A percentile compares a stretch with the other conserved stretches of the same genome.
phyloP scores from a whole-genome alignment of 352 stramenopile genomes.

The Globisporangium echinulatum region DNA sequence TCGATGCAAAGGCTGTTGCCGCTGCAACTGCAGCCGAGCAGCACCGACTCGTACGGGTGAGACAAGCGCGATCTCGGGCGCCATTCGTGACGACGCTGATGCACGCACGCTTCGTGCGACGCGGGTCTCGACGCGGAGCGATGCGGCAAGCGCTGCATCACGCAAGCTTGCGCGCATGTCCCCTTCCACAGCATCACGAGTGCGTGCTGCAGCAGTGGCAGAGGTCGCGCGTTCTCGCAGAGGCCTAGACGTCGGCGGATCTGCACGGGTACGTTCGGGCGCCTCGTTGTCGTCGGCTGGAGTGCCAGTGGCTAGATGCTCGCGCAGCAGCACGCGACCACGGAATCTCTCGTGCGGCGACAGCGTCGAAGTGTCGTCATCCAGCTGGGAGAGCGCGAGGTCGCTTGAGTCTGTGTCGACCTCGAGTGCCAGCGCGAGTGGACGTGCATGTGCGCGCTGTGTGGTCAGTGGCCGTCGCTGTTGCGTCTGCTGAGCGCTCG shows the following conservation, averaged over 20 bases:
- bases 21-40: background rate
- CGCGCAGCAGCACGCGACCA: no score
- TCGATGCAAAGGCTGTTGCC: background rate
- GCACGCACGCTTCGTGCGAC: background rate
- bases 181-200: background rate
- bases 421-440: constrained; percentile 17
- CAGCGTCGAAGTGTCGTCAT: background rate
- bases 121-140: background rate
- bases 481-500: background rate
- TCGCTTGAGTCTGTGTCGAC: constrained; percentile 9
- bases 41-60: background rate
- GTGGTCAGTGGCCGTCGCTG: constrained; percentile 13
- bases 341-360: background rate
- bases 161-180: background rate
- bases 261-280: background rate
- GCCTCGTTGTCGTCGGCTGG: background rate
- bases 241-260: background rate
- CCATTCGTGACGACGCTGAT: background rate
- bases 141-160: background rate
- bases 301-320: no score
- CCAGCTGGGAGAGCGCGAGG: background rate
- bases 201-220: background rate
- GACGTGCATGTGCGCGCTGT: background rate
- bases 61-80: constrained; percentile 1
- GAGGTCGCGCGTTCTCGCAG: background rate